Conservation (phyloP, 345 rosid genomes). For the Lumnitzera racemosa region DNA sequence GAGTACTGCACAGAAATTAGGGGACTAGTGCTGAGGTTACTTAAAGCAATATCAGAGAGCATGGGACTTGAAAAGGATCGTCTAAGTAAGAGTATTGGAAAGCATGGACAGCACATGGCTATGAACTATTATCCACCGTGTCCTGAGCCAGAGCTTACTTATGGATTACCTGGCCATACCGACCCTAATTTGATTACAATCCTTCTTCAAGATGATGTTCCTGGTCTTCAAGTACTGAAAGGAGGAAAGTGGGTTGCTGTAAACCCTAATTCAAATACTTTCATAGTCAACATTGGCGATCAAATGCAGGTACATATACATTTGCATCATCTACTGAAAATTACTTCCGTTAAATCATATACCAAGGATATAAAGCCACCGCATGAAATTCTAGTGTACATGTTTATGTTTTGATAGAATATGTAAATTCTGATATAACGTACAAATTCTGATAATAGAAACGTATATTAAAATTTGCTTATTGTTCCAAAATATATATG, state of each 20-base stretch:
- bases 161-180: conserved; percentile 66
- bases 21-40: conserved; percentile 35
- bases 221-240: conserved; percentile 59
- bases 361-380: too few species aligned
- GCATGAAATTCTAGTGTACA: too few species aligned
- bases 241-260: conserved; percentile 63
- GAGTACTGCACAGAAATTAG: conserved; percentile 50
- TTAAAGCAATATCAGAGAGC: conserved; percentile 77
- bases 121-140: conserved; percentile 80
- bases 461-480: too few species aligned
- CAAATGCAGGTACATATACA: conserved; percentile 49
- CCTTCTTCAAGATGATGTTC: conserved; percentile 71
- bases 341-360: too few species aligned
- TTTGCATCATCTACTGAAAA: too few species aligned
- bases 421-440: too few species aligned
- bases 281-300: conserved; percentile 63
- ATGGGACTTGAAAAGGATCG: conserved; percentile 47
- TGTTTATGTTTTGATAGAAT: too few species aligned
- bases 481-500: too few species aligned
- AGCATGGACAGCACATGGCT: conserved; percentile 83
- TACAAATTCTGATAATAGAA: too few species aligned
- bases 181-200: conserved; percentile 62
- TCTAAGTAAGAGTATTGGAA: conserved; percentile 25
- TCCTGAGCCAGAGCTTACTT: conserved; percentile 73
- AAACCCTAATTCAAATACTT: conserved; percentile 54